phyloP scores from a whole-genome alignment of 2,329 filamentous ascomycete species.

The Arthrobotrys iridis region DNA sequence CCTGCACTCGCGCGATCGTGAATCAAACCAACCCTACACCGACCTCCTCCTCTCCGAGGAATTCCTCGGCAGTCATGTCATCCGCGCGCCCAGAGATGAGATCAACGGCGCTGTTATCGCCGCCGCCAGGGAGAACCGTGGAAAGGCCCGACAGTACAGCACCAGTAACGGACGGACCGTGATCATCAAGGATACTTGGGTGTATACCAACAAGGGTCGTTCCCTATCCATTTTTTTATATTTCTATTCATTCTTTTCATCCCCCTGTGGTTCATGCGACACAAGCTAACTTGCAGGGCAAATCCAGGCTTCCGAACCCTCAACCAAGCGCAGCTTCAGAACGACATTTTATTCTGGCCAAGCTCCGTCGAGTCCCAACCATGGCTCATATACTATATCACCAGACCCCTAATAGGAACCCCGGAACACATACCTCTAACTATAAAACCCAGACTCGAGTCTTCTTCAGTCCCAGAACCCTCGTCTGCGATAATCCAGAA shows the following conservation, averaged over 20 bases:
- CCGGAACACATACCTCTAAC: conserved; percentile 70
- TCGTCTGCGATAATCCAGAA: conserved; percentile 63
- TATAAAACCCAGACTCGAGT: conserved; percentile 53
- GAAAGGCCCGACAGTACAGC: conserved; percentile 92
- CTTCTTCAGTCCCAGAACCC: conserved; percentile 56
- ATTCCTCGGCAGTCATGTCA: conserved; percentile 94
- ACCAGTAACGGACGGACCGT: conserved; percentile 93
- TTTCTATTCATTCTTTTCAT: not conserved
- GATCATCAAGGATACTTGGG: conserved; percentile 88
- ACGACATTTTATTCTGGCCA: conserved; percentile 86
- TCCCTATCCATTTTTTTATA: not conserved
- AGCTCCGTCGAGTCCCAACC: conserved; percentile 88
- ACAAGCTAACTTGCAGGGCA: not conserved
- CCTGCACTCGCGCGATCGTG: conserved; percentile 84
- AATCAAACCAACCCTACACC: conserved; percentile 78
- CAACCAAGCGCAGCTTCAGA: conserved; percentile 85
- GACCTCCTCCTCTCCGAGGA: conserved; percentile 91
- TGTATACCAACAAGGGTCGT: conserved; percentile 95
- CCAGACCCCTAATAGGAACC: conserved; percentile 82
- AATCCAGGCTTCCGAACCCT: conserved; percentile 85
- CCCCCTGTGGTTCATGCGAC: too few species aligned
- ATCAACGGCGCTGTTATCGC: conserved; percentile 63
- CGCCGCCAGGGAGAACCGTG: conserved; percentile 77
- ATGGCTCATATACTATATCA: conserved; percentile 98
- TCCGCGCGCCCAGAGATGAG: conserved; percentile 75